Conservation (phyloP, 495 filamentous ascomycete genomes). For the Hypoxylon intermedium region DNA sequence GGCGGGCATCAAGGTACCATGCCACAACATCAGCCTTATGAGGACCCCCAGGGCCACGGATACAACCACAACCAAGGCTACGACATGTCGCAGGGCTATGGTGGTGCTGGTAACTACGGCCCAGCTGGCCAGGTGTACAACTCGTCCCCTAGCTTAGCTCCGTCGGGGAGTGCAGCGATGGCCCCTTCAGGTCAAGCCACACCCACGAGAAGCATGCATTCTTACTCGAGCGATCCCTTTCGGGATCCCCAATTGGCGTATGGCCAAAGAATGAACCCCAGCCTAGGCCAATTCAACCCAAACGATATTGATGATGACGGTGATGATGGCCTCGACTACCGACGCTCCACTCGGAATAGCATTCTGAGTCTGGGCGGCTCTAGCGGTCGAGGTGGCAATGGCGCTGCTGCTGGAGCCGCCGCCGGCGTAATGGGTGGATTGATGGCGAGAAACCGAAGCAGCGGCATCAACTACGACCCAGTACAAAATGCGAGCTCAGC, state of each 20-base stretch:
- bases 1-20: slow-evolving; percentile 43
- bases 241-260: slow-evolving; percentile 41
- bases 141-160: slow-evolving; percentile 28
- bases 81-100: slow-evolving; percentile 23
- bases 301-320: slow-evolving; percentile 84
- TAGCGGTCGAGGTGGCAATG: slow-evolving; percentile 44
- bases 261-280: slow-evolving; percentile 52
- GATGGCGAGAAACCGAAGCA: slow-evolving; percentile 45
- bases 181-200: slow-evolving; percentile 22
- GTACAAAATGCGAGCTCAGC: slow-evolving; percentile 41
- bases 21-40: slow-evolving; percentile 32
- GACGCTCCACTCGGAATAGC: slow-evolving; percentile 54
- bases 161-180: slow-evolving; percentile 8
- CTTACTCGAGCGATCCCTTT: slow-evolving; percentile 40
- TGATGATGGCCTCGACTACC: slow-evolving; percentile 75
- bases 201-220: slow-evolving; percentile 36
- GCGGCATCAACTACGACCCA: slow-evolving; percentile 49
- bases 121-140: slow-evolving; percentile 11
- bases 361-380: slow-evolving; percentile 60
- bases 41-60: slow-evolving; percentile 29
- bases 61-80: slow-evolving; percentile 25
- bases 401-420: slow-evolving; percentile 46
- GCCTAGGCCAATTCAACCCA: slow-evolving; percentile 70
- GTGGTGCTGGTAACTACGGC: slow-evolving; percentile 17
- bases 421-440: slow-evolving; percentile 58